These are phyloP conservation scores for Stagonosporopsis chrysanthemi DNA, from an alignment of 2,329 filamentous ascomycete genomes.

Conservation along the genomic window DNA sequence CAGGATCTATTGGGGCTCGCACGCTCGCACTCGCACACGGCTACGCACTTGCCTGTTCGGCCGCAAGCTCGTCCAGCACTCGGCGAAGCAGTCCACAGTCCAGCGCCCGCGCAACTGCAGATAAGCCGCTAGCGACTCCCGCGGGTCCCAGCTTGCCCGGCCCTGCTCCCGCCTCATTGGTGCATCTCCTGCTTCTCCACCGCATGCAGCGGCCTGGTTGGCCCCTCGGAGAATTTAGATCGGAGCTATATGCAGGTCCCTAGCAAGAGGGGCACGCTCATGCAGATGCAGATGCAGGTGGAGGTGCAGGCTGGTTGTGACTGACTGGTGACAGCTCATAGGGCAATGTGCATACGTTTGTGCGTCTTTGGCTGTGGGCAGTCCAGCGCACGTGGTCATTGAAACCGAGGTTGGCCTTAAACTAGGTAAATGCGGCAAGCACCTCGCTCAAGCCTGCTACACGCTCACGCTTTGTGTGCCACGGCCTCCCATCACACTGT, in stretches of 20 bases:
- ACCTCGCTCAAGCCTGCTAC: neutral
- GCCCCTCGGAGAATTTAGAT: conserved; percentile 29
- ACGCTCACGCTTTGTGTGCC: too few relatives aligned
- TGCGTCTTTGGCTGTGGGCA: too few relatives aligned
- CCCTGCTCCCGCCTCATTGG: too few relatives aligned
- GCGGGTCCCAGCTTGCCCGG: too few relatives aligned
- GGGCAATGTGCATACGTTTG: too few relatives aligned
- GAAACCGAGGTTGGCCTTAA: neutral
- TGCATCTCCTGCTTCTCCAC: neutral
- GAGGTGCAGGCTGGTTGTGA: too few relatives aligned
- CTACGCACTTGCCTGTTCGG: neutral
- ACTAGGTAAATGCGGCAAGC: neutral
- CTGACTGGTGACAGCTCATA: too few relatives aligned
- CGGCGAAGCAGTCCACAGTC: neutral
- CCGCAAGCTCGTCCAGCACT: neutral
- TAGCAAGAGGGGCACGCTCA: neutral
- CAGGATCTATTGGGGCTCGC: neutral
- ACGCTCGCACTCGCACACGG: neutral
- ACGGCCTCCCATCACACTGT: too few relatives aligned
- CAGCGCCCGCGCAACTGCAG: neutral
- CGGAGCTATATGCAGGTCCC: conserved; percentile 13
- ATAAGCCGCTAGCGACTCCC: neutral
- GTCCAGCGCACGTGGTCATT: too few relatives aligned
- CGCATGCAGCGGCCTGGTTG: conserved; percentile 7
- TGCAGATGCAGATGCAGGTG: neutral